Evolutionary conservation across 106 monocot genomes (phyloP).

Genomic region (Dioscorea zingiberensis): DNA sequence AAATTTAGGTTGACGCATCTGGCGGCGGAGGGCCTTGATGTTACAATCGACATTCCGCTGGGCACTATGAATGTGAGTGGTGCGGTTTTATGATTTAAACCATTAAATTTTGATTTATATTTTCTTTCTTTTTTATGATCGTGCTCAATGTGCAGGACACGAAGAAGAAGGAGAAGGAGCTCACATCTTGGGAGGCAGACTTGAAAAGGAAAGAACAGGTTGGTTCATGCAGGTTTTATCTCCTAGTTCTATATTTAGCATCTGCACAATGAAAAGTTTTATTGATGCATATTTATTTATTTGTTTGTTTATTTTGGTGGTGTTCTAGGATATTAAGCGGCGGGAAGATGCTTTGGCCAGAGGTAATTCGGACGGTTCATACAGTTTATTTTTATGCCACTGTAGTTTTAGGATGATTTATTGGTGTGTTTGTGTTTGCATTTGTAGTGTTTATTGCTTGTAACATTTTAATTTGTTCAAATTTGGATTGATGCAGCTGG

Average conservation of each 20-base stretch:
- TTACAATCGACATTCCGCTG: constrained; percentile 43
- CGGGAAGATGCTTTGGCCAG: constrained; percentile 38
- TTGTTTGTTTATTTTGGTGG: neutral
- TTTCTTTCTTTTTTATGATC: neutral
- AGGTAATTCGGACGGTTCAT: constrained; percentile 6
- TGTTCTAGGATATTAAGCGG: constrained; percentile 37
- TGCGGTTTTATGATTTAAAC: neutral
- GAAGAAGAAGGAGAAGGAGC: constrained; percentile 53
- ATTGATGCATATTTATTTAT: neutral
- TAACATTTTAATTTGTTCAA: neutral
- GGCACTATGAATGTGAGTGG: constrained; percentile 28
- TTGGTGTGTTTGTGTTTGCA: neutral
- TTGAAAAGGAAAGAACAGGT: constrained; percentile 60
- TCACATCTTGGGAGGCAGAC: constrained; percentile 59
- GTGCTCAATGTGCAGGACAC: constrained; percentile 20
- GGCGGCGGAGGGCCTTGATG: no score
- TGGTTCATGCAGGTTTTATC: no score
- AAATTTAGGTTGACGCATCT: no score
- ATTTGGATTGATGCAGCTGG: constrained; percentile 53
- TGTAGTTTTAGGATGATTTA: neutral
- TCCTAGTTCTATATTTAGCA: neutral
- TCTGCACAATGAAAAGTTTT: neutral
- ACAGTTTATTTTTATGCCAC: no score
- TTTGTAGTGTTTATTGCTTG: neutral
- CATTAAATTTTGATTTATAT: neutral